These are phyloP conservation scores for Cryptosporidium meleagridis DNA, from an alignment of 169 alveolate genomes.

Conservation along the genomic window DNA sequence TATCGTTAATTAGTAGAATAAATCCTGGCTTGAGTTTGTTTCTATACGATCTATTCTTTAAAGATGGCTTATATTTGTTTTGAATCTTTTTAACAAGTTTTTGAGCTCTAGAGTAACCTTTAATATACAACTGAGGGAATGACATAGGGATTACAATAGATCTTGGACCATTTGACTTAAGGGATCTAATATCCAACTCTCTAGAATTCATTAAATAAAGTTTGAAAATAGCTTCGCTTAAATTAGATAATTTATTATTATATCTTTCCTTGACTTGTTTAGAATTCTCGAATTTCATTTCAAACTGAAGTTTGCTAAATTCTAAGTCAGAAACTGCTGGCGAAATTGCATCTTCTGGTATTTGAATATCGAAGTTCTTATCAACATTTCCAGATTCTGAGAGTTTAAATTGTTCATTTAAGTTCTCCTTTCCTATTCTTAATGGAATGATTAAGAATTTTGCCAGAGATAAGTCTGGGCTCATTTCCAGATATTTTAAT, in stretches of 20 bases:
- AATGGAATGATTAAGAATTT: conserved; percentile 63
- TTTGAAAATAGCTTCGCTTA: conserved; percentile 49
- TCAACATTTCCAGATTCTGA: conserved; percentile 5
- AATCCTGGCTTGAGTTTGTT: conserved; percentile 59
- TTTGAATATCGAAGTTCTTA: conserved; percentile 26
- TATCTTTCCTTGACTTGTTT: conserved; percentile 53
- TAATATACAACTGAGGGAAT: conserved; percentile 61
- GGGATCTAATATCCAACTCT: conserved; percentile 48
- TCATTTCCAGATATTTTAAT: conserved; percentile 45
- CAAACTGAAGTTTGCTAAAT: conserved; percentile 59
- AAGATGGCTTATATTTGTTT: conserved; percentile 37
- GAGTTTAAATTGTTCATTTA: conserved; percentile 40
- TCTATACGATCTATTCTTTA: conserved; percentile 46
- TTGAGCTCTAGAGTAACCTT: conserved; percentile 65
- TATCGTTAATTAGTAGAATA: conserved; percentile 43
- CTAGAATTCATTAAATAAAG: conserved; percentile 47
- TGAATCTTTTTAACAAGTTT: conserved; percentile 48
- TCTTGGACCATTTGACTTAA: conserved; percentile 69
- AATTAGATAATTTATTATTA: neutral
- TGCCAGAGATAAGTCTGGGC: conserved; percentile 51
- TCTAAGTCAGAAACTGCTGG: conserved; percentile 66
- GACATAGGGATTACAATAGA: conserved; percentile 66
- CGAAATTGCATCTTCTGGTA: conserved; percentile 58
- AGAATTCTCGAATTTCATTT: conserved; percentile 44
- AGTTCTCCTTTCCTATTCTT: conserved; percentile 39